Conservation (phyloP, 306 rosid species). For the Coriaria nepalensis region DNA sequence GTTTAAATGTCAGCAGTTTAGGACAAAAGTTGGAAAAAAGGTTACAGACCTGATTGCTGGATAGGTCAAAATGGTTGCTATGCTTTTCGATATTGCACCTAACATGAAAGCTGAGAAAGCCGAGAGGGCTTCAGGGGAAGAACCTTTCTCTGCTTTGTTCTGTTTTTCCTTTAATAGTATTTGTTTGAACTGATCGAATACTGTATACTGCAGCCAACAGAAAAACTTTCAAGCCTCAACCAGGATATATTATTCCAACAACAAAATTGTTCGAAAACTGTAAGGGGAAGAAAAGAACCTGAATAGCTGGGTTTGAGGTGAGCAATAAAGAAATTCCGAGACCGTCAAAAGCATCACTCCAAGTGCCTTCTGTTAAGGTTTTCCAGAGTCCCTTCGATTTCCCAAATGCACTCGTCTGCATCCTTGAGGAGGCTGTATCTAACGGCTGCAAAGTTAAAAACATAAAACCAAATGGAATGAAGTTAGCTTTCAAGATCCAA, state of each 20-base stretch:
- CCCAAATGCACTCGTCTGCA: slow-evolving; percentile 95
- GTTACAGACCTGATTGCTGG: slow-evolving; percentile 80
- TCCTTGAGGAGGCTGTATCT: slow-evolving; percentile 94
- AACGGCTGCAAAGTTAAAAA: slow-evolving; percentile 63
- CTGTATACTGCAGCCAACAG: slow-evolving; percentile 56
- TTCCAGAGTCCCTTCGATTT: slow-evolving; percentile 78
- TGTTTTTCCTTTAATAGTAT: slow-evolving; percentile 35
- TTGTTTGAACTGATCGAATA: slow-evolving; percentile 90
- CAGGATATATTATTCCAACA: no score
- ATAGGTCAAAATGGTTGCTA: slow-evolving; percentile 79
- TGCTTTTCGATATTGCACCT: slow-evolving; percentile 81
- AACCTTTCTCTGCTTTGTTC: slow-evolving; percentile 23
- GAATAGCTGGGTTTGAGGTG: slow-evolving; percentile 93
- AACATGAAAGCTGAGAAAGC: slow-evolving; percentile 70
- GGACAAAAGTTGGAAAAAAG: slow-evolving; percentile 8
- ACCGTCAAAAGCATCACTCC: slow-evolving; percentile 94
- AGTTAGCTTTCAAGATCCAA: slow-evolving; percentile 10
- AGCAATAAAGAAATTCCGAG: slow-evolving; percentile 82
- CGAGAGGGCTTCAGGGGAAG: slow-evolving; percentile 60
- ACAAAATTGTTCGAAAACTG: no score
- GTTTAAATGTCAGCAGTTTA: slow-evolving; percentile 8
- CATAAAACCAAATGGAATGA: slow-evolving; percentile 12
- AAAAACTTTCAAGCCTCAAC: not conserved
- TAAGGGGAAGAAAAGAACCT: slow-evolving; percentile 28
- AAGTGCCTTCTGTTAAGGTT: slow-evolving; percentile 79